Evolutionary conservation across 345 rosid species (phyloP).

Genomic region (Eucalyptus sideroxylon): DNA sequence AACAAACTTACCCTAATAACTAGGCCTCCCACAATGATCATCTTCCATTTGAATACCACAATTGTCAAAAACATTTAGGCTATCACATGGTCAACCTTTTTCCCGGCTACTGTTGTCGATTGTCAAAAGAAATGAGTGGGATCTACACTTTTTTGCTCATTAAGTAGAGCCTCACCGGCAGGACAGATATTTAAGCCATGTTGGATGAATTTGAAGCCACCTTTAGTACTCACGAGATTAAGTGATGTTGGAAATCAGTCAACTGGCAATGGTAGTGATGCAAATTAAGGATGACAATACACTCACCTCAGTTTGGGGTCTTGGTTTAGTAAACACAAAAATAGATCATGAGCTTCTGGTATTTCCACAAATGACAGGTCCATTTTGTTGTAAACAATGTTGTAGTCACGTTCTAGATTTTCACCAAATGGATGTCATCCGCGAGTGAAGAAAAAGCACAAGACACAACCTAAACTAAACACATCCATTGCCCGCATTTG

Average conservation of each 20-base stretch:
- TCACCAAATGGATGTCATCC: conserved; percentile 9
- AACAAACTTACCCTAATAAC: neutral
- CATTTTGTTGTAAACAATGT: conserved; percentile 44
- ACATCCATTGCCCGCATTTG: conserved; percentile 83
- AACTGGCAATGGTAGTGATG: neutral
- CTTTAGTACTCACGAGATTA: neutral
- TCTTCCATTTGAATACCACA: no score
- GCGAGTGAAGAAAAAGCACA: conserved; percentile 68
- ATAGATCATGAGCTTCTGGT: conserved; percentile 72
- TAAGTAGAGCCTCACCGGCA: no score
- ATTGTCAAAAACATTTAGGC: no score
- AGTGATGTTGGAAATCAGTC: neutral
- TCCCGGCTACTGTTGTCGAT: fast-evolving
- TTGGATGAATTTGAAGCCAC: neutral
- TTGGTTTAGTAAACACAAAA: conserved; percentile 45
- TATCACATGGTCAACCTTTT: no score
- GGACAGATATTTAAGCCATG: no score
- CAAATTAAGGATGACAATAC: neutral
- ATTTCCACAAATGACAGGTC: conserved; percentile 48
- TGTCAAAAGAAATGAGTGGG: no score
- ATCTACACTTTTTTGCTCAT: no score
- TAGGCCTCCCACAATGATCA: no score
- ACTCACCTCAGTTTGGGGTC: conserved; percentile 63
- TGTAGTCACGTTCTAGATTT: conserved; percentile 69
- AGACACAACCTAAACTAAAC: conserved; percentile 85